Conservation (phyloP, 371 early-diverging fungal species). For the Rhizopus microsporus region DNA sequence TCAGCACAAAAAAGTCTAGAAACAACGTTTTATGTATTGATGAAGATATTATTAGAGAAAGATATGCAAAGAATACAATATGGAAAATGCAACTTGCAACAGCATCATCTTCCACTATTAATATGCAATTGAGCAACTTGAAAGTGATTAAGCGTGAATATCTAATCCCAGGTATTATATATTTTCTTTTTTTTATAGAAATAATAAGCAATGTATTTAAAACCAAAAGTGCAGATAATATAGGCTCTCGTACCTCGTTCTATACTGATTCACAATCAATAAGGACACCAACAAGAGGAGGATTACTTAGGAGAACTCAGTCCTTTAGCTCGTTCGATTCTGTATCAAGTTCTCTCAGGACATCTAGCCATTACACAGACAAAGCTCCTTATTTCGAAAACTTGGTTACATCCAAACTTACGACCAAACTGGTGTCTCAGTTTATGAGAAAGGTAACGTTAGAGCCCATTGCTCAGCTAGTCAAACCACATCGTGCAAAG, state of each 20-base stretch:
- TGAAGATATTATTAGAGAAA: constrained; percentile 14
- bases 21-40: constrained; percentile 23
- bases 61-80: constrained; percentile 9
- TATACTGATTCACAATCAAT: neutral
- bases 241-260: neutral
- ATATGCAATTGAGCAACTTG: neutral
- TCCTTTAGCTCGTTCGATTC: constrained; percentile 3
- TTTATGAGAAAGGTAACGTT: constrained; percentile 24
- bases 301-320: neutral
- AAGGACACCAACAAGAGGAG: neutral
- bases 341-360: neutral
- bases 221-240: neutral
- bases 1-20: neutral
- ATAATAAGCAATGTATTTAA: too few species aligned
- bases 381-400: constrained; percentile 24
- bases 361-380: constrained; percentile 12
- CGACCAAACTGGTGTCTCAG: constrained; percentile 12
- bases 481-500: constrained; percentile 15
- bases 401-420: constrained; percentile 7
- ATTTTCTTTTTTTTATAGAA: too few species aligned
- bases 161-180: neutral
- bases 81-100: constrained; percentile 23
- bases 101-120: neutral
- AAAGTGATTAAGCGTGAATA: neutral
- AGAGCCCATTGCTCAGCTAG: constrained; percentile 24